These are phyloP conservation scores for Entomortierella lignicola DNA, from an alignment of 192 early-diverging fungal genomes.

Conservation along the genomic window DNA sequence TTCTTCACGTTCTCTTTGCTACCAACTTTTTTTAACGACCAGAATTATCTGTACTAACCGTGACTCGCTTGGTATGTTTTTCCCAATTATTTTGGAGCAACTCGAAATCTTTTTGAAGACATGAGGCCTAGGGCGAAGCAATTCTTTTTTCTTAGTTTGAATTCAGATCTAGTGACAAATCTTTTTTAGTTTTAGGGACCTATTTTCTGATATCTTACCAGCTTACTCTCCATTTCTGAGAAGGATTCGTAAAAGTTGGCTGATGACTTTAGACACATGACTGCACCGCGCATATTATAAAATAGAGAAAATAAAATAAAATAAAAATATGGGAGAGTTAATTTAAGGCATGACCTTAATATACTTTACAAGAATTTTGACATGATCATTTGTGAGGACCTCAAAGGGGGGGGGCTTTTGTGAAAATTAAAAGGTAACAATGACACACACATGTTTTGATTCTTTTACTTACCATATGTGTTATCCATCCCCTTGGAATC, in stretches of 20 bases:
- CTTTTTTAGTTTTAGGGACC: too few species aligned
- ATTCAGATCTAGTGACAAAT: too few species aligned
- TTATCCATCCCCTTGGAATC: constrained; percentile 57
- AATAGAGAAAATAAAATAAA: too few species aligned
- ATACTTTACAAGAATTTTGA: too few species aligned
- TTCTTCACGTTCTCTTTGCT: neutral
- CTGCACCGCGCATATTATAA: constrained; percentile 18
- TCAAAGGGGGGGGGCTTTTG: too few species aligned
- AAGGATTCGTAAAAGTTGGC: constrained; percentile 59
- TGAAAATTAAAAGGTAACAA: too few species aligned
- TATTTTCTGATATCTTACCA: constrained; percentile 27
- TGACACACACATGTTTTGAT: too few species aligned
- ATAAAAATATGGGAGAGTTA: too few species aligned
- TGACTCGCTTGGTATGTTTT: constrained; percentile 53
- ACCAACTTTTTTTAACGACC: too few species aligned
- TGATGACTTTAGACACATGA: constrained; percentile 59
- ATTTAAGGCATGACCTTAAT: too few species aligned
- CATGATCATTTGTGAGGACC: too few species aligned
- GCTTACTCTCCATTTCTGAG: constrained; percentile 52
- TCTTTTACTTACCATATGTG: constrained; percentile 47
- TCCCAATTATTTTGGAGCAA: constrained; percentile 51
- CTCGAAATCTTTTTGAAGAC: constrained; percentile 59
- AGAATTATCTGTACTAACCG: constrained; percentile 31
- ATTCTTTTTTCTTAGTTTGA: neutral
- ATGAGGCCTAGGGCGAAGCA: constrained; percentile 31